Percentiles rank a stretch among this genome's conserved stretches.
phyloP scores from a whole-genome alignment of 768 basidiomycete species.

The Boletus vermiculosoides region DNA sequence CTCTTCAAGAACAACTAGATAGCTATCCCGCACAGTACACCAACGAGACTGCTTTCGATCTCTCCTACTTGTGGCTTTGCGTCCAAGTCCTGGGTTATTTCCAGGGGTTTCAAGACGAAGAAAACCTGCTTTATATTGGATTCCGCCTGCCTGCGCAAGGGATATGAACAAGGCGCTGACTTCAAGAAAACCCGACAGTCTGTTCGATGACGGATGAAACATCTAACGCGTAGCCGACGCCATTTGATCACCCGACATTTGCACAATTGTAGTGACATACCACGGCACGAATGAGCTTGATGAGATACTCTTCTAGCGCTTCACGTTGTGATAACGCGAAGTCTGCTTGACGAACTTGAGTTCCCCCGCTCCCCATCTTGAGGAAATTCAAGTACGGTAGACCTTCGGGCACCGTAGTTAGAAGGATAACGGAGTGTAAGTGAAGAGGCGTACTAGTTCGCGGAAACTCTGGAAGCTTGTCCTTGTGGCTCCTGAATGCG shows the following conservation, averaged over 20 bases:
- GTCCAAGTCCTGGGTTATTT: conserved; percentile 56
- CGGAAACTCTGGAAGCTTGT: conserved; percentile 90
- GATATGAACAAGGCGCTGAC: conserved; percentile 83
- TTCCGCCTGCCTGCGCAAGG: conserved; percentile 76
- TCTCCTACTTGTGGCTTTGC: conserved; percentile 59
- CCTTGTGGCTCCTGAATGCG: conserved; percentile 67
- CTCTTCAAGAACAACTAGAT: conserved; percentile 82
- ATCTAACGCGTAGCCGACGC: conserved; percentile 51
- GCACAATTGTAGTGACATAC: conserved; percentile 44
- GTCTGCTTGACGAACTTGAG: conserved; percentile 61
- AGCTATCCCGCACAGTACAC: conserved; percentile 92
- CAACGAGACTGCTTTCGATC: conserved; percentile 71
- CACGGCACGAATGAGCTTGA: conserved; percentile 84
- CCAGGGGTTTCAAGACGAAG: conserved; percentile 57
- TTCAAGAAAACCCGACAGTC: conserved; percentile 88
- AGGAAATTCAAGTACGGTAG: conserved; percentile 91
- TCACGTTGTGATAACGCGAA: conserved; percentile 83
- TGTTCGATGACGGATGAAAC: conserved; percentile 92
- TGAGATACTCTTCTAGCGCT: conserved; percentile 82
- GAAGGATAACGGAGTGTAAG: not conserved
- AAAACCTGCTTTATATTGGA: conserved; percentile 90
- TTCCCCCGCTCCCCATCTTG: conserved; percentile 54
- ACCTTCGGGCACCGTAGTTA: conserved; percentile 40
- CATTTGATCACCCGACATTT: conserved; percentile 1
- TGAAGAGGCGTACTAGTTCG: conserved; percentile 54